Evolutionary conservation across 441 rosid genomes (phyloP), one percentile per base, ranked within the genome.

Genomic region (Adansonia grandidieri): DNA sequence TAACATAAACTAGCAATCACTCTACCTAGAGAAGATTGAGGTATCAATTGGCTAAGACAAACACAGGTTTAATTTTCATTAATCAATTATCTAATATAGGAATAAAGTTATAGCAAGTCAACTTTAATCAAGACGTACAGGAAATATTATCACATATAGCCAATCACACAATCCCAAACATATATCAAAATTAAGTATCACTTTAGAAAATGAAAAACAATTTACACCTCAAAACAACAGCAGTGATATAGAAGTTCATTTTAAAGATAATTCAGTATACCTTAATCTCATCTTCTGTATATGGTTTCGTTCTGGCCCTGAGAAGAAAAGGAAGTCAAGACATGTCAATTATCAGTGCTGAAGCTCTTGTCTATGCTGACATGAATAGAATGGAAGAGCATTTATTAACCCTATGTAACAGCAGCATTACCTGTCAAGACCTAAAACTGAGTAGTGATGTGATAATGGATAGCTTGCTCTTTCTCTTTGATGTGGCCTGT

Each of bases 261-360:
- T 9, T 66, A 54, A 4, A 44, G 2, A 70, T 54, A 9, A 45
- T 14, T 32, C 71, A 48, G 6, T n/a, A 54, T 90, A 94, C 98
- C 99, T 94, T 96, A 82, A 96, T 91, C 87, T 96, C 99, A 74
- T 90, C 92, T 85, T 94, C 98, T 20, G 97, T 87, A 79, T 91
- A 96, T 51, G 98, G 95, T 71, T 87, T 80, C 79, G 57, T 79
- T 76, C 99, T 84, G 45, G 84, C 87, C 89, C 99, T 96, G 90
- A 61, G 40, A 4, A 58, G 20, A 14, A 20, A 68, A 42, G 57
- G 10, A 69, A 56, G 67, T 3, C 22, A 17, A 32, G 40, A 47
- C 17, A n/a, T 10, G 40, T 28, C 13, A 64, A 76, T 53, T 40
- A 50, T 19, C n/a, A 32, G 13, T 51, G 32, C 64, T 44, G 9